Evolutionary conservation across 192 early-diverging fungal genomes (phyloP).

Genomic region (Coemansia sp.): DNA sequence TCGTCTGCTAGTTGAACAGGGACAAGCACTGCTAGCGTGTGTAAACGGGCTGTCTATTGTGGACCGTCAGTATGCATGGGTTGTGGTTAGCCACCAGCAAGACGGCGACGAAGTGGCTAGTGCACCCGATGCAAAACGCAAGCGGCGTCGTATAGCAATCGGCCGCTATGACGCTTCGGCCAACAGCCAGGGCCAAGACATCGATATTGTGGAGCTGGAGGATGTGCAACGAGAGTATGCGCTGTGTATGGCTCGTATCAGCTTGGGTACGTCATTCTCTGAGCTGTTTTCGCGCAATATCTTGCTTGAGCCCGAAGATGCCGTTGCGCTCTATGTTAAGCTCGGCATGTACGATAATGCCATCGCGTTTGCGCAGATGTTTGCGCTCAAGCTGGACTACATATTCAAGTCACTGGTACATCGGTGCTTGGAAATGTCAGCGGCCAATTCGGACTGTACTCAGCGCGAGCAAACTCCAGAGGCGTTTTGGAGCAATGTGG

Average conservation of each 20-base stretch:
- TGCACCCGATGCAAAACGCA: constrained; percentile 11
- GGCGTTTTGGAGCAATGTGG: constrained; percentile 37
- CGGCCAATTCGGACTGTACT: background rate
- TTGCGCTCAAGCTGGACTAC: constrained; percentile 28
- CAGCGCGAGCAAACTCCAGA: constrained; percentile 25
- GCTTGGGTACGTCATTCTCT: constrained; percentile 28
- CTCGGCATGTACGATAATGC: constrained; percentile 51
- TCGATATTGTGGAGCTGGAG: constrained; percentile 43
- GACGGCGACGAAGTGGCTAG: background rate
- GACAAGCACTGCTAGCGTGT: constrained; percentile 44
- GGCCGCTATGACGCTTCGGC: constrained; percentile 27
- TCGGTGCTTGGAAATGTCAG: constrained; percentile 33
- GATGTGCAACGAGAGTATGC: constrained; percentile 50
- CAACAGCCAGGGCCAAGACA: constrained; percentile 24
- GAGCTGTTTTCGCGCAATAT: constrained; percentile 45
- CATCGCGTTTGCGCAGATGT: constrained; percentile 23
- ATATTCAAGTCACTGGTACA: constrained; percentile 31
- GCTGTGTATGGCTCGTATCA: constrained; percentile 40
- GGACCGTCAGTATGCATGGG: constrained; percentile 48
- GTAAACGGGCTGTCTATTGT: constrained; percentile 43
- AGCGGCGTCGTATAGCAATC: constrained; percentile 34
- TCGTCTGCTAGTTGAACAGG: constrained; percentile 28
- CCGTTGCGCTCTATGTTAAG: constrained; percentile 35
- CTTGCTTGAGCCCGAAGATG: constrained; percentile 44
- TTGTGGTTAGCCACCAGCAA: constrained; percentile 27